A percentile compares a stretch with the other conserved stretches of the same genome.
phyloP scores from a whole-genome alignment of 352 stramenopile genomes.

The Phytopythium chamaehyphon region DNA sequence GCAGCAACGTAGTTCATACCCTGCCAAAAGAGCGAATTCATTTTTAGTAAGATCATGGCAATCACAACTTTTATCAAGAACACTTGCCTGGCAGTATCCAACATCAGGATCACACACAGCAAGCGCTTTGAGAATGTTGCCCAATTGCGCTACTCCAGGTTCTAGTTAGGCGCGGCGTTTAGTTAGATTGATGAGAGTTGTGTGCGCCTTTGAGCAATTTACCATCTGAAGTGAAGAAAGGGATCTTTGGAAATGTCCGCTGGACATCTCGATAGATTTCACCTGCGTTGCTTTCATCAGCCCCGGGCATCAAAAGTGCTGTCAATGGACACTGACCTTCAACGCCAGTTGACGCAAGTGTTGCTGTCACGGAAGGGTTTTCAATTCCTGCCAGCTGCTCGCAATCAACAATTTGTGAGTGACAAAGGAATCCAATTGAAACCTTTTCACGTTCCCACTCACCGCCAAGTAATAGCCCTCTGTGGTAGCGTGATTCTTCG shows the following conservation, averaged over 20 bases:
- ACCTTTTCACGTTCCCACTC: neutral
- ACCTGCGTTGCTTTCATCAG: conserved; percentile 17
- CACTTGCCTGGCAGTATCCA: conserved; percentile 81
- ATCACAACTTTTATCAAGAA: no score
- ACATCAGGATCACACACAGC: conserved; percentile 45
- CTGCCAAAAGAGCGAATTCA: conserved; percentile 19
- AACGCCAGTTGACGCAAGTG: conserved; percentile 44
- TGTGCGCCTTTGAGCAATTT: neutral
- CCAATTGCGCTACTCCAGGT: conserved; percentile 51
- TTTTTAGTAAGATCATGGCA: no score
- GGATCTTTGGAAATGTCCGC: conserved; percentile 58
- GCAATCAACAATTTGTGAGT: neutral
- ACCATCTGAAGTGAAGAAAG: conserved; percentile 45
- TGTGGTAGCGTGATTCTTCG: neutral
- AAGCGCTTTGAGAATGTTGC: conserved; percentile 73
- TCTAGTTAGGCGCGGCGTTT: conserved; percentile 18
- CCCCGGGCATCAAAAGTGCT: neutral
- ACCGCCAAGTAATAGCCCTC: conserved; percentile 1
- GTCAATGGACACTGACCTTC: conserved; percentile 32
- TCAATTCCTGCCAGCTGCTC: conserved; percentile 37
- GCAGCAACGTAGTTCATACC: conserved; percentile 87
- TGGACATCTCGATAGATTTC: conserved; percentile 73
- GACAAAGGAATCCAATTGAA: neutral
- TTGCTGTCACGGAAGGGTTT: conserved; percentile 25
- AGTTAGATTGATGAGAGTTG: no score